phyloP scores from a whole-genome alignment of 129 eudicot species.

The Ambrosia trifida region DNA sequence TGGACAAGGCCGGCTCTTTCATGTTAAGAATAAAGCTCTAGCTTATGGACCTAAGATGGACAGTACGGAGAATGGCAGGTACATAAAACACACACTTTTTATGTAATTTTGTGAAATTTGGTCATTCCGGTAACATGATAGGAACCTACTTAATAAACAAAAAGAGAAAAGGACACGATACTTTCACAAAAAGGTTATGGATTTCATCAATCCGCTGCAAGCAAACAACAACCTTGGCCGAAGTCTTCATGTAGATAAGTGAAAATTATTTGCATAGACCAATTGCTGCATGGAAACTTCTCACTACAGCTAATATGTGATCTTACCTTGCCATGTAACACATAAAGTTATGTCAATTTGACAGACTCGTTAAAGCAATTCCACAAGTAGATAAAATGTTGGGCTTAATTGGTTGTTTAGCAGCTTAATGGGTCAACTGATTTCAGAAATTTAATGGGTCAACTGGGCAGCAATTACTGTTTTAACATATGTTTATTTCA shows the following conservation, averaged over 20 bases:
- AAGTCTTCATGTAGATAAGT: conserved; percentile 62
- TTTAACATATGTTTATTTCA: too few species aligned
- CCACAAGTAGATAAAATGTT: neutral
- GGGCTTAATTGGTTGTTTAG: too few species aligned
- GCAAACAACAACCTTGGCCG: conserved; percentile 85
- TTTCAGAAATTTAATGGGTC: too few species aligned
- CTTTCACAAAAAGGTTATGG: conserved; percentile 41
- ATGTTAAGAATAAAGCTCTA: too few species aligned
- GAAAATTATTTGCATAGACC: neutral
- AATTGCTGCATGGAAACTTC: neutral
- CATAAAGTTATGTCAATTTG: neutral
- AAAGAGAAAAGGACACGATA: neutral
- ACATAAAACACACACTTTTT: too few species aligned
- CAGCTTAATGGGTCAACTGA: too few species aligned
- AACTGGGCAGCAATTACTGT: too few species aligned
- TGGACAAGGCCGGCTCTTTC: too few species aligned
- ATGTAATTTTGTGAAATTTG: too few species aligned
- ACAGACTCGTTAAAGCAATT: neutral
- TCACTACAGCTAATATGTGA: neutral
- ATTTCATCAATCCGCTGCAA: conserved; percentile 78
- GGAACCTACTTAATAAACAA: too few species aligned
- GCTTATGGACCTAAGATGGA: too few species aligned
- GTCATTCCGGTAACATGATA: conserved; percentile 39
- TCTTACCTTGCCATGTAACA: neutral
- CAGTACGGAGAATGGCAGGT: too few species aligned